Conservation (phyloP, 805 yeast species). For the Wickerhamiella musiphila region DNA sequence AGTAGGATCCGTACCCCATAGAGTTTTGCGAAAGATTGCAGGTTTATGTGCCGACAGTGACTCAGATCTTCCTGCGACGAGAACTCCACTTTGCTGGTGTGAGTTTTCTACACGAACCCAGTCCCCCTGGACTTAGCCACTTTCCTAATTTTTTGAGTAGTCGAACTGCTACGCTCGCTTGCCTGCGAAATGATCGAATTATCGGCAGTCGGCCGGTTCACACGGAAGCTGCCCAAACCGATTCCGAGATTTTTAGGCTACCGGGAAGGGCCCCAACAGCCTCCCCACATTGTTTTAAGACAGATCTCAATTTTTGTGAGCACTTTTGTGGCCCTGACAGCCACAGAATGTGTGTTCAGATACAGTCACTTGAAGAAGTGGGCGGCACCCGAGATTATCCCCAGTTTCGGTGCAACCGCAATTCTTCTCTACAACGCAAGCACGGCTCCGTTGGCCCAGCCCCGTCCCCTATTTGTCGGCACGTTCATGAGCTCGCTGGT, state of each 20-base stretch:
- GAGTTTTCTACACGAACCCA: too few species aligned
- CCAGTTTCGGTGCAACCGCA: constrained; percentile 40
- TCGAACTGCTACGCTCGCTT: too few species aligned
- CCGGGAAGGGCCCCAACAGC: constrained; percentile 5
- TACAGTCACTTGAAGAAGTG: constrained; percentile 14
- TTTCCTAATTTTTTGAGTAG: too few species aligned
- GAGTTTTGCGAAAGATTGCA: too few species aligned
- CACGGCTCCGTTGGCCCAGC: constrained; percentile 47
- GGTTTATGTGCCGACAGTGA: too few species aligned
- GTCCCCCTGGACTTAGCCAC: too few species aligned
- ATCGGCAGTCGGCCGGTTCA: too few species aligned
- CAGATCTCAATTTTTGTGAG: constrained; percentile 10
- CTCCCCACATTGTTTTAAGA: constrained; percentile 4
- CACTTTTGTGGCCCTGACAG: constrained; percentile 18
- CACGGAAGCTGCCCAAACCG: constrained; percentile 10
- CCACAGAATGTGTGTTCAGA: constrained; percentile 13
- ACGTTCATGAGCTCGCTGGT: constrained; percentile 35
- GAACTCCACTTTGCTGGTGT: too few species aligned
- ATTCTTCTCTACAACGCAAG: constrained; percentile 38
- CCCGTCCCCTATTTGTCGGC: constrained; percentile 40
- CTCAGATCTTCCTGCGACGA: too few species aligned
- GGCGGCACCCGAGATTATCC: constrained; percentile 16
- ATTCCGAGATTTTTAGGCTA: constrained; percentile 15
- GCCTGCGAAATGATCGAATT: too few species aligned
- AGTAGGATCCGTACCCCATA: too few species aligned